A percentile compares a stretch with the other conserved stretches of the same genome.
These are phyloP conservation scores for Butyriboletus loyo DNA, from an alignment of 768 basidiomycete genomes.

Conservation along the genomic window DNA sequence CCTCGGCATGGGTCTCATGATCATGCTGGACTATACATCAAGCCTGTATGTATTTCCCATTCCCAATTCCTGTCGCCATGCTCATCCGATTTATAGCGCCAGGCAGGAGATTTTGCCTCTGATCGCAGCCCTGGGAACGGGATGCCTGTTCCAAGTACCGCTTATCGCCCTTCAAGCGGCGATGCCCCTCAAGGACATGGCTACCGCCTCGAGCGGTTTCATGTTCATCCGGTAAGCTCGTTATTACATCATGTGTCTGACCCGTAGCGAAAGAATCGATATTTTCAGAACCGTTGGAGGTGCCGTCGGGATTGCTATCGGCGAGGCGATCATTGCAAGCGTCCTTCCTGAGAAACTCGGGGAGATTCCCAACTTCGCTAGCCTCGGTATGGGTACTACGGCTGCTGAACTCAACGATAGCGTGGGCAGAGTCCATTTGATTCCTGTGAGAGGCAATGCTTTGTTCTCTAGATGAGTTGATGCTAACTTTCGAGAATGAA, in stretches of 20 bases:
- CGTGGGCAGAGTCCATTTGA: conserved; percentile 40
- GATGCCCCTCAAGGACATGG: conserved; percentile 87
- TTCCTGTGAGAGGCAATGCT: conserved; percentile 12
- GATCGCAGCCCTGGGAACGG: conserved; percentile 62
- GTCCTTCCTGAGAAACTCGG: conserved; percentile 39
- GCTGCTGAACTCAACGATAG: conserved; percentile 44
- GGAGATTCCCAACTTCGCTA: conserved; percentile 30
- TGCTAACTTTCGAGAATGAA: neutral
- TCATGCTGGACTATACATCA: conserved; percentile 56
- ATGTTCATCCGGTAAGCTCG: conserved; percentile 59
- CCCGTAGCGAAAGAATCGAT: conserved; percentile 1
- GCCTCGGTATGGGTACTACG: conserved; percentile 35
- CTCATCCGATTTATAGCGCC: conserved; percentile 41
- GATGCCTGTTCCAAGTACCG: conserved; percentile 65
- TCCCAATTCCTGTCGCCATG: neutral
- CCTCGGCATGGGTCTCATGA: conserved; percentile 75
- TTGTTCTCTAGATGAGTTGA: neutral
- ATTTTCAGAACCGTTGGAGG: conserved; percentile 60
- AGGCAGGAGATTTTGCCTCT: conserved; percentile 62
- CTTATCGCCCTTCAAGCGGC: conserved; percentile 77
- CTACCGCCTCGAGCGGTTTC: conserved; percentile 70
- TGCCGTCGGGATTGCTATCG: conserved; percentile 72
- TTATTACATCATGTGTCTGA: neutral
- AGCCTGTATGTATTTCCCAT: conserved; percentile 19
- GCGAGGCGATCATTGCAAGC: conserved; percentile 67